Base-by-base conservation (phyloP, 345 rosid species). In the Bruguiera parviflora region DNA sequence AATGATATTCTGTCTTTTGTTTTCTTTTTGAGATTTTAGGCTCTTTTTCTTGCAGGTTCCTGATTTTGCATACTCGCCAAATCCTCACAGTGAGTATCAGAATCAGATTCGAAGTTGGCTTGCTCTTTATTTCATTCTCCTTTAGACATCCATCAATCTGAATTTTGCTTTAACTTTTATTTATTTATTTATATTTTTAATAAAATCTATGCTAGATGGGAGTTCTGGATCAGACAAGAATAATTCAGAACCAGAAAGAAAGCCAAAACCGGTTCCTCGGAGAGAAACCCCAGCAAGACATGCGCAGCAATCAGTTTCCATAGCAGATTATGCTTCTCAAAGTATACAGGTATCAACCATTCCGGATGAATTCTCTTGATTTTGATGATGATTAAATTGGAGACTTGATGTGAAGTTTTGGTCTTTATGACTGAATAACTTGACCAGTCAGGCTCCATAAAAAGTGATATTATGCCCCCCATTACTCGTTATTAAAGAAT, bases 201-300 rank as follows among this genome's bases (percentile, higher is more conserved):
- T 32, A 58, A 65, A 56, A 66, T 63, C 52, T 66, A 68, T 13
- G 10, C 31, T 71, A 89, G 97, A 86, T 80, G 97, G 90, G 53
- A 86, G 89, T 75, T 85, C 88, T 19, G 87, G 92, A 22, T 86
- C 92, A 21, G 90, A 92, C 71, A 86, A 73, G 86, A 86, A 85
- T 72, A 76, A 81, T 65, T 71, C 82, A 5, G 96, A 92, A 76
- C 86, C 95, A 1, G 96, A 96, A 84, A 74, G 86, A 65, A 96
- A 84, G 75, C 77, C 77, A 21, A 89, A 85, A 71, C 78, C 80
- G 10, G 78, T 80, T 71, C 72, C 80, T 58, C 80, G 84, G 67
- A 88, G 70, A 69, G 91, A 84, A 61, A 76, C 90, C 65, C 91
- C 80, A 37, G 65, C 84, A 37, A 84, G 73, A 78, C 82, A 87